Base-by-base conservation (phyloP, 805 yeast species). In the Priceomyces carsonii region DNA sequence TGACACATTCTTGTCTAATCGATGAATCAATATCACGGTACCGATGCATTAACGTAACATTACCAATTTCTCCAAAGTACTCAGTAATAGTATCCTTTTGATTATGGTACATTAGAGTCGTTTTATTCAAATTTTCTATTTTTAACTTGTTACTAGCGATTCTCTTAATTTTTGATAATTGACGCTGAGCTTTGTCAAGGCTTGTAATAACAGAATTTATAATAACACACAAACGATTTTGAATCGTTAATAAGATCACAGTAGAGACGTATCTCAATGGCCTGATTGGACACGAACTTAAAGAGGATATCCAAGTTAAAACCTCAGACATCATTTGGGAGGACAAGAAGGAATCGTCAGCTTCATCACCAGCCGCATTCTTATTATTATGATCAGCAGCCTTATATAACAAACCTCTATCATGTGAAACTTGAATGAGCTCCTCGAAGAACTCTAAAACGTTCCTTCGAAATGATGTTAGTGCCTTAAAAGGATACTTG, bases 1-100 rank as follows among this genome's bases (percentile, higher is more conserved):
- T 48, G 47, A 86, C 66, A 36, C 95, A 83, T 38, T 82, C 88
- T 19, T 74, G 72, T 47, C 97, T 71, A 22, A 90, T 84, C 5
- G 57, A 54, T 5, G 81, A 76, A 51, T 87, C 95, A 9, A 82
- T 71, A 56, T 90, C 97, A 44, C 89, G 79, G 54, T 85, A 85
- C 45, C 97, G 67, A 50, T 82, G 86, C 8, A 79, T 75, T 53
- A 87, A 85, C 6, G 82, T 74, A 2, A 82, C 69, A 44, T 76
- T 79, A 20, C 80, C 73, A 7, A 85, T 71, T 43, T 87, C 95
- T 38, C 72, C 76, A 25, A 85, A 68, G 36, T 77, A 76, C 34
- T 71, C 79, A 23, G 72, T 75, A 3, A 82, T 48, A 1, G 75
- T 72, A n/a, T 62, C 61, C 35, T 75, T 75, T 40, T 82, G 81